These are phyloP conservation scores for Rhizopogon vinicolor DNA, from an alignment of 768 basidiomycete species.

Conservation along the genomic window DNA sequence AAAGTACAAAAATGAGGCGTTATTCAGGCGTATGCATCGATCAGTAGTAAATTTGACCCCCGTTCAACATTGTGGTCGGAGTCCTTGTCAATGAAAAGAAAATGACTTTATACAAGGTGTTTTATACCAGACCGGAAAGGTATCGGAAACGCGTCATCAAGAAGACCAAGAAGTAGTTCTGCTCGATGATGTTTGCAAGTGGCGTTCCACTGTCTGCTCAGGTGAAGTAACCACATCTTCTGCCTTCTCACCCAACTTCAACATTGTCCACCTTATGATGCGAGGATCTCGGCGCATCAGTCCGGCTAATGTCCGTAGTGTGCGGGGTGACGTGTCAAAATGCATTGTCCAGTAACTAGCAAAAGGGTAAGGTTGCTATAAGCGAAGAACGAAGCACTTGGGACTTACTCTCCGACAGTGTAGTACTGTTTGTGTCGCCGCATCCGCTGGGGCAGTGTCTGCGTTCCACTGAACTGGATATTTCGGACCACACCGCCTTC, in stretches of 20 bases:
- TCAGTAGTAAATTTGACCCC: no score
- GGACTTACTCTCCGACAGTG: conserved; percentile 70
- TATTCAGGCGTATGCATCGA: no score
- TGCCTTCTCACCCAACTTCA: conserved; percentile 71
- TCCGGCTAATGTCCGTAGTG: conserved; percentile 56
- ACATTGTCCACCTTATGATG: conserved; percentile 76
- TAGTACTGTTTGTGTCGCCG: conserved; percentile 53
- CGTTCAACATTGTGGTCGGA: no score
- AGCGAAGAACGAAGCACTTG: background rate
- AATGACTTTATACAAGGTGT: background rate
- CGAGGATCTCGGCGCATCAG: conserved; percentile 76
- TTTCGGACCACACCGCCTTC: conserved; percentile 79
- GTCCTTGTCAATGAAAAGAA: no score
- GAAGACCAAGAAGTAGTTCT: background rate
- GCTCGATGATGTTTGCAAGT: background rate
- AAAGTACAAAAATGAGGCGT: no score
- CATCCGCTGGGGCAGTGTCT: conserved; percentile 72
- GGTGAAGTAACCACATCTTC: conserved; percentile 60
- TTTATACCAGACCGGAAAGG: background rate
- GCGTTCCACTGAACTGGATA: conserved; percentile 71
- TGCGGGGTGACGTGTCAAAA: conserved; percentile 81
- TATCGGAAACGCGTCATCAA: background rate
- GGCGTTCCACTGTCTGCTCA: conserved; percentile 35
- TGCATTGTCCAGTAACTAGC: conserved; percentile 86
- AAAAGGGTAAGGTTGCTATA: conserved; percentile 3